Percentiles rank a stretch among this genome's conserved stretches.
Conservation (phyloP, 2,329 filamentous ascomycete species). For the Diaporthe helianthi region DNA sequence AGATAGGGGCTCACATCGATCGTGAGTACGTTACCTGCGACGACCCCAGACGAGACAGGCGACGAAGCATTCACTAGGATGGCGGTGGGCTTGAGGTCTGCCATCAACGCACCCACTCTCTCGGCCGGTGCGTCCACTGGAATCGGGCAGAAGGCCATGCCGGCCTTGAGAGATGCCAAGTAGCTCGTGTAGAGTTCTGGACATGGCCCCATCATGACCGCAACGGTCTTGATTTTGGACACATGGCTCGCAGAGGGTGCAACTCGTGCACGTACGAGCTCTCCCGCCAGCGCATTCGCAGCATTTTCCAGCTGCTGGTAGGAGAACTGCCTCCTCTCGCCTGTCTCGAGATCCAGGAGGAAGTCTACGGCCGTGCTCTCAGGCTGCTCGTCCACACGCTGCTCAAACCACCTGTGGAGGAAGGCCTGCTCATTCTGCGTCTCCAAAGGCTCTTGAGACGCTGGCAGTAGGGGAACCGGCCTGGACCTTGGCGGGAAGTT, state of each 20-base stretch:
- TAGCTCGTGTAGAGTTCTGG: conserved; percentile 48
- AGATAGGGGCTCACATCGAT: not conserved
- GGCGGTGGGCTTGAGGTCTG: conserved; percentile 40
- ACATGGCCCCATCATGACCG: conserved; percentile 37
- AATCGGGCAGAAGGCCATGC: conserved; percentile 47
- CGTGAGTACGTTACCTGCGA: conserved; percentile 20
- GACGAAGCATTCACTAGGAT: conserved; percentile 36
- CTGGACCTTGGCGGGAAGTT: conserved; percentile 18
- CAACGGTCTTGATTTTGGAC: conserved; percentile 27
- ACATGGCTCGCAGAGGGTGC: conserved; percentile 6
- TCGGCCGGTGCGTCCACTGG: conserved; percentile 45
- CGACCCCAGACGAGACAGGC: not conserved
- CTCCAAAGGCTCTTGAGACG: not conserved
- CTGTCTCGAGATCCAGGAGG: conserved; percentile 18
- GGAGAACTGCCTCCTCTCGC: conserved; percentile 12
- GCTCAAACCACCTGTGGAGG: conserved; percentile 22
- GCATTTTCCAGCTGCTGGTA: conserved; percentile 24
- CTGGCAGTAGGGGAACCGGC: not conserved
- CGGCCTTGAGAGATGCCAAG: conserved; percentile 46
- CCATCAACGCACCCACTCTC: conserved; percentile 40
- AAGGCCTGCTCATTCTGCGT: not conserved
- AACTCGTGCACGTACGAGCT: conserved; percentile 2
- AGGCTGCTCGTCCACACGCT: conserved; percentile 21
- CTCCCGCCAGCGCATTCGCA: conserved; percentile 21
- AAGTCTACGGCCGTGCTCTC: conserved; percentile 21